Base-by-base conservation (phyloP, 2,329 filamentous ascomycete species). In the Amesomyces nigricolor region DNA sequence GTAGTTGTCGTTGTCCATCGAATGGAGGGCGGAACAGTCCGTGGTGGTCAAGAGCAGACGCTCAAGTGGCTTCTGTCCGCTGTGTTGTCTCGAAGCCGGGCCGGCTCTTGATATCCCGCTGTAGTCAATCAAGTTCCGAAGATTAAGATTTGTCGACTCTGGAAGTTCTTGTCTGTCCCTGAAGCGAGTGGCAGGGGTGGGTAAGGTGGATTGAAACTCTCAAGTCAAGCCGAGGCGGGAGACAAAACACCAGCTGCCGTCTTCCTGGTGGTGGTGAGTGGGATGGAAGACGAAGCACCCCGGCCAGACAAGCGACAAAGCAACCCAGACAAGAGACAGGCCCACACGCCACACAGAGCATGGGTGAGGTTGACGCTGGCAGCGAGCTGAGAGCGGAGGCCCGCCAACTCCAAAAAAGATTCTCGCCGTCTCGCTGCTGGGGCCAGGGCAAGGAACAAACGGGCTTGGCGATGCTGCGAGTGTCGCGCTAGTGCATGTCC, bases 1-100 rank as follows among this genome's bases (percentile, higher is more conserved):
- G 43, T 51, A 51, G 39, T 51, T 30, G 42, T 43, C 39, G 51
- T 54, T 48, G 16, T 58, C 56, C 56, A 58, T 58, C 50, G 17
- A 19, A n/a, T 5, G 26, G 17, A 11, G 10, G 17, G 38, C 46
- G 32, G 37, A 10, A 26, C n/a, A 6, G 38, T n/a, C 51, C 50
- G 52, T 19, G 26, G 51, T 51, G 47, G 35, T 14, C 8, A n/a
- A 7, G 35, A 49, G 17, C 13, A 40, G 47, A 38, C 32, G 32
- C 19, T 19, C 22, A 30, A 10, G 50, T 32, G 39, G 32, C 16
- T 47, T 17, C 49, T 13, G 37, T 16, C 40, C 7, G 11, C 32
- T 3, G 19, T 37, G 19, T 10, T 16, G 43, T n/a, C 17, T 10
- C 13, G 7, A 32, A 35, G 26, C 26, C 11, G 32, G 32, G 32